These are phyloP conservation scores for Volvariella surrecta DNA, from an alignment of 1,284 basidiomycete species.

Conservation along the genomic window DNA sequence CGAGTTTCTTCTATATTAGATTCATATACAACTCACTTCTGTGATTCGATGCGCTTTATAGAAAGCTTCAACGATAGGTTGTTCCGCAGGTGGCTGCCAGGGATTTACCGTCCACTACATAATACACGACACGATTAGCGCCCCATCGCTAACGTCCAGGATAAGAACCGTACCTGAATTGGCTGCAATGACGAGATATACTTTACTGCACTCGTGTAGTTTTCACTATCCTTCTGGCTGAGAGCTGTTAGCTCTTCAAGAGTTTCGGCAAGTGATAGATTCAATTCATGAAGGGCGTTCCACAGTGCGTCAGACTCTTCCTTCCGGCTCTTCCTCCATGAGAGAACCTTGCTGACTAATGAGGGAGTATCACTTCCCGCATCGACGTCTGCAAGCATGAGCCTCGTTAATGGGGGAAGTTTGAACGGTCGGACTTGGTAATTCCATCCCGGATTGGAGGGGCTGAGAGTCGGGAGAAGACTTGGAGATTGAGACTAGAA, in stretches of 20 bases:
- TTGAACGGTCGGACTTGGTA: conserved; percentile 59
- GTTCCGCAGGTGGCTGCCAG: conserved; percentile 32
- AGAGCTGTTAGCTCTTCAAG: conserved; percentile 43
- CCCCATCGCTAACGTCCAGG: no score
- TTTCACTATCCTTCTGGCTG: conserved; percentile 32
- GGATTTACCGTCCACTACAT: conserved; percentile 52
- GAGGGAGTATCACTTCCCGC: conserved; percentile 92
- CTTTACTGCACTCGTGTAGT: conserved; percentile 49
- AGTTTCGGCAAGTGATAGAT: conserved; percentile 46
- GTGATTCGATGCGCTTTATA: conserved; percentile 45
- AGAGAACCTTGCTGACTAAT: conserved; percentile 81
- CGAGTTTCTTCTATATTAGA: neutral
- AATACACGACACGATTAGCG: neutral
- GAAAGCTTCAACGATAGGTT: conserved; percentile 42
- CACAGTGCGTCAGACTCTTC: conserved; percentile 59
- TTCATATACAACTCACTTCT: conserved; percentile 31
- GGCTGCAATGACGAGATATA: conserved; percentile 51
- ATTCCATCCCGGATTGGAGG: conserved; percentile 59
- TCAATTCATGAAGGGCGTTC: conserved; percentile 57
- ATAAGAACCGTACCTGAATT: conserved; percentile 37
- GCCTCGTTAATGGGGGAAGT: conserved; percentile 71
- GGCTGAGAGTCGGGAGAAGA: conserved; percentile 45
- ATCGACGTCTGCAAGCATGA: conserved; percentile 89
- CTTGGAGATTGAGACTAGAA: conserved; percentile 15
- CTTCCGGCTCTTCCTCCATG: conserved; percentile 68